Conservation (phyloP, 176 grass and related monocot species). For the Areca catechu region DNA sequence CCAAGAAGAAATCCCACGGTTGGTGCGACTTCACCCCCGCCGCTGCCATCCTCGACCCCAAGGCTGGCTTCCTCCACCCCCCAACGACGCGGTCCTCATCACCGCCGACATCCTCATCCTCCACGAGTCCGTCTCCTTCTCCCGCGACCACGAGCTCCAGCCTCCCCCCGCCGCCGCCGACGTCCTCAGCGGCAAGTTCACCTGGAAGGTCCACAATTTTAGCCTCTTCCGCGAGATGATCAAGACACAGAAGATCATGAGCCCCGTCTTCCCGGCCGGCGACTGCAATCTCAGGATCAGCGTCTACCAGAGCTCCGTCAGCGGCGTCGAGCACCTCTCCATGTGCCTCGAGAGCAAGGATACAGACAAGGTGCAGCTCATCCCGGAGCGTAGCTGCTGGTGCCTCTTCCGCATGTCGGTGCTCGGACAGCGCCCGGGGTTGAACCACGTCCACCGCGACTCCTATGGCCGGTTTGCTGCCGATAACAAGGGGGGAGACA, state of each 20-base stretch:
- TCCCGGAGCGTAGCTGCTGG: conserved; percentile 79
- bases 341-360: conserved; percentile 95
- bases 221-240: conserved; percentile 70
- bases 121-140: conserved; percentile 49
- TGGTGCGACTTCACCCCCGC: conserved; percentile 84
- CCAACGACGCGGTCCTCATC: conserved; percentile 60
- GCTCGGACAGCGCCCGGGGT: conserved; percentile 60
- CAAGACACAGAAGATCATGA: conserved; percentile 90
- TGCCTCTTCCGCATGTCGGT: conserved; percentile 81
- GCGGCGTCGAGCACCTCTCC: conserved; percentile 66
- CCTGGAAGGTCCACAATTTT: conserved; percentile 90
- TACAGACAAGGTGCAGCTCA: conserved; percentile 20
- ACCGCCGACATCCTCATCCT: conserved; percentile 69
- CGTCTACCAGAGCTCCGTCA: conserved; percentile 68
- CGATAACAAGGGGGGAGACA: conserved; percentile 37
- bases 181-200: conserved; percentile 50
- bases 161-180: conserved; percentile 1
- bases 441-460: conserved; percentile 64
- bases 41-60: conserved; percentile 25
- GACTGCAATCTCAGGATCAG: conserved; percentile 78
- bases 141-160: conserved; percentile 26
- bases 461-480: conserved; percentile 76
- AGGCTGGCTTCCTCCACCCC: conserved; percentile 30
- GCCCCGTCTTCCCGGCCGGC: conserved; percentile 60
- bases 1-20: conserved; percentile 90